Evolutionary conservation across 257 asterid genomes (phyloP), one percentile per base, ranked within the genome.

Genomic region (Perilla frutescens): DNA sequence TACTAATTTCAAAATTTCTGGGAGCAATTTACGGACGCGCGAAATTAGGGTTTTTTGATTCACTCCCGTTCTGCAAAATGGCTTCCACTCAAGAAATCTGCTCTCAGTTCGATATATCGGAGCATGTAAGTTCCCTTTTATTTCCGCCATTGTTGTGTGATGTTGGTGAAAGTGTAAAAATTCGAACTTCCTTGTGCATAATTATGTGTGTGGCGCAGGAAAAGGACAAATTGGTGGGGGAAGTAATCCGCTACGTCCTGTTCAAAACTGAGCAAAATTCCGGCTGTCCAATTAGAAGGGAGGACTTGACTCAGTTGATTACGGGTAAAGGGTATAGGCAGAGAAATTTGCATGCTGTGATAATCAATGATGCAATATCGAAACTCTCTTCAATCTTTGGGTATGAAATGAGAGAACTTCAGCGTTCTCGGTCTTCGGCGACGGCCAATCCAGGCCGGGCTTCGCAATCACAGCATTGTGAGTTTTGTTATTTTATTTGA

Each of bases 281-380:
- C 20, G 96, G 98, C 1, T 94, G 99, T 62, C 98, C 99, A 3
- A 84, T 94, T 4, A 83, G 62, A 62, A 75, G 98, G 81, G 99
- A 91, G 43, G 99, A 94, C 8, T 72, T 94, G 81, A 90, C 97
- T 37, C 93, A 80, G 70, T 62, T 94, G 88, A 76, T 94, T 41
- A 81, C 96, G 8, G 84, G 84, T 36, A 92, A 84, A 72, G 89
- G 84, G 31, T 94, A 91, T 47, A 85, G 64, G 81, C 93, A 87
- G 82, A 77, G 96, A 77, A 79, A 77, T 84, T 82, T 94, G 65
- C 96, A 97, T 56, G 79, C 93, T 68, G 90, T 66, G 64, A 78
- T 94, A 14, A 94, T 94, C 74, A 84, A 86, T 58, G 99, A 86
- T 80, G 97, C 98, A 2, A 90, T 81, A 76, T 63, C 75, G 1